Evolutionary conservation across 345 rosid species (phyloP), one percentile per base, ranked within the genome.

Genomic region (Citropsis articulata): DNA sequence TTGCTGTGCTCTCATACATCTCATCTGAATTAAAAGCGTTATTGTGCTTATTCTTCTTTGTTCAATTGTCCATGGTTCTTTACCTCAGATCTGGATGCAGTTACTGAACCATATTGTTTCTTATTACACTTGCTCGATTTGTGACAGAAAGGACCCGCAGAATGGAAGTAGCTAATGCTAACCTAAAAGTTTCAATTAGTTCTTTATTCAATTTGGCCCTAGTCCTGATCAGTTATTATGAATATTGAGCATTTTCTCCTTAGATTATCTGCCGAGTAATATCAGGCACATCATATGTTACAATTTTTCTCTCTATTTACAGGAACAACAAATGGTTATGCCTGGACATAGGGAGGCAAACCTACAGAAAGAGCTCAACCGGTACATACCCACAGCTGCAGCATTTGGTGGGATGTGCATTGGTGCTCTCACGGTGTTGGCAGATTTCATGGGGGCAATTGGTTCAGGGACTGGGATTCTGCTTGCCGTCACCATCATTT

Each of bases 311-410:
- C 42, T n/a, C 13, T 55, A 30, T 42, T 57, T 36, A 38, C 79
- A 93, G 97, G 97, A 93, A 84, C 97, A 93, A 90, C 97, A 93
- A 91, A 93, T 93, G 97, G 95, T 93, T 80, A 93, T 93, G 98
- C 98, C 98, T 0, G 96, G 98, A 50, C 98, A 93, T 66, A 87
- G 98, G 62, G 98, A 93, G 70, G 90, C 96, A n/a, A 93, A 91
- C 87, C 82, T 93, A 9, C 95, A 91, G 79, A 91, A 93, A 79
- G 96, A 93, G 84, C 79, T 93, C 77, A 91, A 90, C 83, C 90
- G 98, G 48, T 93, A 93, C 79, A 93, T 93, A 71, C 98, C 98
- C 75, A 93, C 98, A 0, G 98, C 96, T n/a, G 98, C 98, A 0
- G 95, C 97, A 38, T 93, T 93, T 22, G 97, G 97, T 21, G 97